Percentiles rank a stretch among this genome's conserved stretches.
These are phyloP conservation scores for Areca catechu DNA, from an alignment of 176 grass and related monocot genomes.

Conservation along the genomic window DNA sequence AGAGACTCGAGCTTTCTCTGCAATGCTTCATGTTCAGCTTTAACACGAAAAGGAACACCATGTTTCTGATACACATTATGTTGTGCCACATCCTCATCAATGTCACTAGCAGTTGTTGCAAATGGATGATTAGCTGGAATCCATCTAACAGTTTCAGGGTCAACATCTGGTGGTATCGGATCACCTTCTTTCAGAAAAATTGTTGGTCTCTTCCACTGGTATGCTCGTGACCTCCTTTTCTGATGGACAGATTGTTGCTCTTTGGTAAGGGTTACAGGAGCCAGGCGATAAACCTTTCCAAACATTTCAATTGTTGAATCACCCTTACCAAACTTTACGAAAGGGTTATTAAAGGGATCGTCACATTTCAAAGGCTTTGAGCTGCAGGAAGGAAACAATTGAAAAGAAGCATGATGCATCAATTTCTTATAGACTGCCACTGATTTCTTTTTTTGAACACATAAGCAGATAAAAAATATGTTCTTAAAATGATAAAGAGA, in stretches of 20 bases:
- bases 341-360: slow-evolving; percentile 86
- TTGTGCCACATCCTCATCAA: slow-evolving; percentile 70
- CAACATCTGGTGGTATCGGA: slow-evolving; percentile 66
- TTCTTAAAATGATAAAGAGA: too few species aligned
- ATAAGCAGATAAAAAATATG: too few species aligned
- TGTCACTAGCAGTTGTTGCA: slow-evolving; percentile 60
- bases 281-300: slow-evolving; percentile 79
- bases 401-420: too few species aligned
- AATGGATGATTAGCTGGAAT: slow-evolving; percentile 91
- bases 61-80: slow-evolving; percentile 87
- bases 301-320: slow-evolving; percentile 78
- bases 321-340: slow-evolving; percentile 63
- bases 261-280: slow-evolving; percentile 68
- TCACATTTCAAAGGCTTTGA: slow-evolving; percentile 47
- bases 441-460: too few species aligned
- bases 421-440: too few species aligned
- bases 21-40: slow-evolving; percentile 94
- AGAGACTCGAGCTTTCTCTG: slow-evolving; percentile 52
- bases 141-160: slow-evolving; percentile 84
- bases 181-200: slow-evolving; percentile 98
- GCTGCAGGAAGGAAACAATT: slow-evolving; percentile 31
- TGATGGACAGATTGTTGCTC: slow-evolving; percentile 79
- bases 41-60: slow-evolving; percentile 68
- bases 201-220: slow-evolving; percentile 89
- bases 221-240: slow-evolving; percentile 62